These are phyloP conservation scores for Clitopilus passeckerianus DNA, from an alignment of 768 basidiomycete genomes.

Conservation along the genomic window DNA sequence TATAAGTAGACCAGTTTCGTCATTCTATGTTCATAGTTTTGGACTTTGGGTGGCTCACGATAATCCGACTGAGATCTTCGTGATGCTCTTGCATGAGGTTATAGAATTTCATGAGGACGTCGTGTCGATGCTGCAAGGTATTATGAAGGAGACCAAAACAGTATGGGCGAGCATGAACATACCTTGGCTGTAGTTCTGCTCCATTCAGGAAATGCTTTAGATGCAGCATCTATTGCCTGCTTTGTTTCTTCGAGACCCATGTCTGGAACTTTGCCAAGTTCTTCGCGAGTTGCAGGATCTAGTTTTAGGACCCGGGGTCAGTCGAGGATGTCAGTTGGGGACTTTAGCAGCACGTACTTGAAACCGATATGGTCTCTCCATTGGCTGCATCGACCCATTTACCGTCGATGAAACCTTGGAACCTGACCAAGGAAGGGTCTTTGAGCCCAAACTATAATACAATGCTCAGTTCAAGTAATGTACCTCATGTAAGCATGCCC, in stretches of 20 bases:
- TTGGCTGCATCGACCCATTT: slow-evolving; percentile 82
- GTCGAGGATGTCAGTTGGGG: neutral
- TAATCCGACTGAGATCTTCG: slow-evolving; percentile 84
- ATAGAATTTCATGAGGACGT: slow-evolving; percentile 77
- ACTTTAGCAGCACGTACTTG: slow-evolving; percentile 46
- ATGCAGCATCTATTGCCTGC: slow-evolving; percentile 79
- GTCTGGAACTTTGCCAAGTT: slow-evolving; percentile 84
- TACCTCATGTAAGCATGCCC: neutral
- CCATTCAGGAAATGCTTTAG: slow-evolving; percentile 80
- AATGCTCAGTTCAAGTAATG: neutral
- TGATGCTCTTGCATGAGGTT: slow-evolving; percentile 75
- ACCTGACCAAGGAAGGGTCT: slow-evolving; percentile 70
- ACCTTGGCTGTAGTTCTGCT: slow-evolving; percentile 86
- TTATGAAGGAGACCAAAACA: neutral
- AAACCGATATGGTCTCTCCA: slow-evolving; percentile 68
- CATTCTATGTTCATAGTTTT: slow-evolving; percentile 19
- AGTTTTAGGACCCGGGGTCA: neutral
- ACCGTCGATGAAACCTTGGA: slow-evolving; percentile 77
- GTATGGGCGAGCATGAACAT: neutral
- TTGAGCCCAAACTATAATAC: slow-evolving; percentile 61
- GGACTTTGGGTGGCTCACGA: slow-evolving; percentile 45
- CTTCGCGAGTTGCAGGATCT: slow-evolving; percentile 89
- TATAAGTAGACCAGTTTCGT: slow-evolving; percentile 22
- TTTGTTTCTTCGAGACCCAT: slow-evolving; percentile 84
- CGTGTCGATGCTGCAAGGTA: slow-evolving; percentile 65